These are phyloP conservation scores for Talaromyces sp. DNA, from an alignment of 2,329 filamentous ascomycete species.

Conservation along the genomic window DNA sequence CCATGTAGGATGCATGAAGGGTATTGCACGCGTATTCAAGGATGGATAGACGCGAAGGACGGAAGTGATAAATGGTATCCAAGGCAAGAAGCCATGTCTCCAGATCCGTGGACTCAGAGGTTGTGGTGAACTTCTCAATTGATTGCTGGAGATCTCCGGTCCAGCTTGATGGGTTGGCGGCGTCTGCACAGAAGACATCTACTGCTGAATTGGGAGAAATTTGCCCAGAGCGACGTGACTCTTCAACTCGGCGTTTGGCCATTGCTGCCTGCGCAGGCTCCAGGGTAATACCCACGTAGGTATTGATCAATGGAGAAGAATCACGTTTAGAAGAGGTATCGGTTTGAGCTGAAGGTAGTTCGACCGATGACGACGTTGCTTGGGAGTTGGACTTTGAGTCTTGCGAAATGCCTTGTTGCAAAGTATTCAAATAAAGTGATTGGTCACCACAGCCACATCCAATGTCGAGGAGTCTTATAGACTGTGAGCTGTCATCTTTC, in stretches of 20 bases:
- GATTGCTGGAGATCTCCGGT: constrained; percentile 25
- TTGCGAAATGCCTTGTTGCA: not conserved
- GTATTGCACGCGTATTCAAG: constrained; percentile 45
- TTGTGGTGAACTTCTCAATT: constrained; percentile 2
- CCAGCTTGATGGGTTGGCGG: constrained; percentile 53
- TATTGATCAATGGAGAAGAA: constrained; percentile 33
- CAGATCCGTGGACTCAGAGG: not conserved
- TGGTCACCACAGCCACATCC: constrained; percentile 65
- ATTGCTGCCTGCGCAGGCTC: constrained; percentile 50
- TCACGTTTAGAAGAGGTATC: not conserved
- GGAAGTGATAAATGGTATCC: constrained; percentile 62
- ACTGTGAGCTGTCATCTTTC: constrained; percentile 5
- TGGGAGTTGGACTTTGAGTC: not conserved
- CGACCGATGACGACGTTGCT: not conserved
- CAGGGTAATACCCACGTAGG: constrained; percentile 59
- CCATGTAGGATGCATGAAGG: constrained; percentile 56
- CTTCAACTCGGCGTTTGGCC: constrained; percentile 24
- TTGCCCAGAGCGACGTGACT: not conserved
- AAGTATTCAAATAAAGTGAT: constrained; percentile 46
- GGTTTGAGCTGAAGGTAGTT: not conserved
- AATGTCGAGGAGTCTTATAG: constrained; percentile 49
- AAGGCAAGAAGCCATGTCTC: constrained; percentile 57
- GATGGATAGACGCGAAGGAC: constrained; percentile 53
- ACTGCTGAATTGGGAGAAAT: not conserved
- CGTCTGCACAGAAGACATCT: constrained; percentile 53